A percentile compares a stretch with the other conserved stretches of the same genome.
Evolutionary conservation across 2,329 filamentous ascomycete species (phyloP).

Genomic region (Emmonsiellopsis sp.): DNA sequence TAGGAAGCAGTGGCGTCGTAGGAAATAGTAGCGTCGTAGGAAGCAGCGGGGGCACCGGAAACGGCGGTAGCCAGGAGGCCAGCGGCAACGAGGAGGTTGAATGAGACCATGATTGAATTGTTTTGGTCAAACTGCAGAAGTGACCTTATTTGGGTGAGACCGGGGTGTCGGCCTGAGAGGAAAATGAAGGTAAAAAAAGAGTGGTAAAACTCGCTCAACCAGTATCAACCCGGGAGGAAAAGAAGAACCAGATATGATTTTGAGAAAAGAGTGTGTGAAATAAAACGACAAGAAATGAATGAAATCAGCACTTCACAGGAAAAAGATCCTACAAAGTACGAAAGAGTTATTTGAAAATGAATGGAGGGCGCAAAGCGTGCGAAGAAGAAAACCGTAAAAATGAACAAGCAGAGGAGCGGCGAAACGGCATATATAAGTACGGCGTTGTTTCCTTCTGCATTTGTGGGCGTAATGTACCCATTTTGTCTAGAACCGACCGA

Average conservation of each 20-base stretch:
- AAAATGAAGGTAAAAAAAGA: constrained; percentile 5
- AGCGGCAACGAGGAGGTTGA: constrained; percentile 23
- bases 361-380: constrained; percentile 11
- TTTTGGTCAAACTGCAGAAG: background rate
- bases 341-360: constrained; percentile 14
- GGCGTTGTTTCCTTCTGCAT: too few species aligned
- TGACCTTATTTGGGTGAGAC: background rate
- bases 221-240: constrained; percentile 9
- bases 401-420: too few species aligned
- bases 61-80: constrained; percentile 25
- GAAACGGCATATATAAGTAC: too few species aligned
- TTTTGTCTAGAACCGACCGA: too few species aligned
- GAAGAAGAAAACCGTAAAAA: constrained; percentile 5
- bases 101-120: constrained; percentile 25
- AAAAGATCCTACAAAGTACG: constrained; percentile 20
- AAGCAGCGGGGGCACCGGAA: constrained; percentile 21
- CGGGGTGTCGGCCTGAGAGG: background rate
- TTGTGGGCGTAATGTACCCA: too few species aligned
- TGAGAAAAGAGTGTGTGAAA: constrained; percentile 12
- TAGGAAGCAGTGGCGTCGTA: background rate
- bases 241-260: constrained; percentile 12
- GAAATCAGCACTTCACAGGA: constrained; percentile 7
- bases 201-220: constrained; percentile 7
- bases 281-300: constrained; percentile 9
- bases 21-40: background rate